Evolutionary conservation across 345 rosid genomes (phyloP).

Genomic region (Hypericum perforatum): DNA sequence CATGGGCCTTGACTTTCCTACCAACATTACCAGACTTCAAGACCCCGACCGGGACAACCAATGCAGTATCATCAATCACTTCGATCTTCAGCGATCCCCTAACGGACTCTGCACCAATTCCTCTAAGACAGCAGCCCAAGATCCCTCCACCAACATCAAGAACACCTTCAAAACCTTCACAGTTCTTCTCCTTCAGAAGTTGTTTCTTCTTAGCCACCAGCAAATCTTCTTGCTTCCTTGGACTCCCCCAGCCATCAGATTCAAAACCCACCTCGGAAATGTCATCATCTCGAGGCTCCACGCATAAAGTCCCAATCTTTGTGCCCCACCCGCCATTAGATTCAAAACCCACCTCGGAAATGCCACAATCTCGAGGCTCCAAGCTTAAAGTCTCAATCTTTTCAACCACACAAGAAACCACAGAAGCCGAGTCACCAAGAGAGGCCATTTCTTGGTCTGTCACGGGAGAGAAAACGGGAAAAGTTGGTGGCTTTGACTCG

Average conservation of each 20-base stretch:
- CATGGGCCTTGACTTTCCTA: conserved; percentile 22
- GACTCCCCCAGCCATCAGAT: too few relatives aligned
- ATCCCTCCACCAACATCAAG: conserved; percentile 5
- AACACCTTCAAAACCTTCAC: conserved; percentile 10
- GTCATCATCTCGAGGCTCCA: conserved; percentile 9
- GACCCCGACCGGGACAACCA: conserved; percentile 38
- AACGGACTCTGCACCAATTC: too few relatives aligned
- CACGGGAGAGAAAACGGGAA: too few relatives aligned
- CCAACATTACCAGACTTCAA: conserved; percentile 14
- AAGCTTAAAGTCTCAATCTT: conserved; percentile 12
- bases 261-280: conserved; percentile 7
- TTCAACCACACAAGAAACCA: neutral
- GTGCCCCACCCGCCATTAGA: neutral
- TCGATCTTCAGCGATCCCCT: conserved; percentile 37
- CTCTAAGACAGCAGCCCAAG: conserved; percentile 2
- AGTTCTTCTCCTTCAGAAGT: conserved; percentile 28
- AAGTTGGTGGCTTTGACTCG: too few relatives aligned
- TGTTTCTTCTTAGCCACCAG: conserved; percentile 60
- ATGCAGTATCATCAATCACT: conserved; percentile 65
- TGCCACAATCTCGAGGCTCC: conserved; percentile 10
- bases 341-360: conserved; percentile 6
- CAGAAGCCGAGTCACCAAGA: conserved; percentile 18
- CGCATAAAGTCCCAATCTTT: conserved; percentile 7
- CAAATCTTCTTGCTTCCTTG: conserved; percentile 18
- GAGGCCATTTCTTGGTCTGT: conserved; percentile 6